Base-by-base conservation (phyloP, 306 rosid species). In the Elaeagnus macrophylla region DNA sequence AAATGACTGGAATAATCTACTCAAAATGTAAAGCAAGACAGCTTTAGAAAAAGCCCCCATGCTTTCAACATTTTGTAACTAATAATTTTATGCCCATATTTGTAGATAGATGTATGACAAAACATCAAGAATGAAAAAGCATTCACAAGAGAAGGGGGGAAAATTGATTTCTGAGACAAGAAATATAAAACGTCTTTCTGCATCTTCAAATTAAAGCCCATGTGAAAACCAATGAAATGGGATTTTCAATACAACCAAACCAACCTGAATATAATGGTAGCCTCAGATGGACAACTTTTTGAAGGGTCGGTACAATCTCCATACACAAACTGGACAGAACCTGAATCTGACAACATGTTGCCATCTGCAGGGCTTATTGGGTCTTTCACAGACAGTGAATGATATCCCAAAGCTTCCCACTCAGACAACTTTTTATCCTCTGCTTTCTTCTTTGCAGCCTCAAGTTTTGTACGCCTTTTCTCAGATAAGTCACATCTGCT, bases 281-380 rank as follows among this genome's bases (percentile, higher is more conserved):
- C 86, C 51, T 91, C 83, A 49, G 91, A 70, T 19, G 81, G 75
- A 60, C 70, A 67, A 76, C 67, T 57, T 37, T 61, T 67, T 44
- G 79, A 72, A 20, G 97, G 89, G 17, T 77, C 73, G 46, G 94
- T 86, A 70, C 97, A 91, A 67, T 86, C 96, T 54, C 97, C 96
- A 56, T 79, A 84, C 36, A 91, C 85, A 67, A 79, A 86, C 57
- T 76, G 79, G 71, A 90, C 89, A 68, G 86, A 79, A 62, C 95
- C 97, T 63, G 77, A 59, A 59, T 80, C 91, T 51, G 77, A 76
- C 67, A 64, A 56, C 43, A 53, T 43, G 65, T 73, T 82, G 59
- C 54, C 48, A 59, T 64, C 83, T 39, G 59, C 59, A 61, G 83
- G 80, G 62, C 35, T 54, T 48, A 76, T 56, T 39, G 86, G 76